Percentiles rank a stretch among this genome's conserved stretches.
Conservation (phyloP, 257 asterid species). For the Dorcoceras hygrometricum region DNA sequence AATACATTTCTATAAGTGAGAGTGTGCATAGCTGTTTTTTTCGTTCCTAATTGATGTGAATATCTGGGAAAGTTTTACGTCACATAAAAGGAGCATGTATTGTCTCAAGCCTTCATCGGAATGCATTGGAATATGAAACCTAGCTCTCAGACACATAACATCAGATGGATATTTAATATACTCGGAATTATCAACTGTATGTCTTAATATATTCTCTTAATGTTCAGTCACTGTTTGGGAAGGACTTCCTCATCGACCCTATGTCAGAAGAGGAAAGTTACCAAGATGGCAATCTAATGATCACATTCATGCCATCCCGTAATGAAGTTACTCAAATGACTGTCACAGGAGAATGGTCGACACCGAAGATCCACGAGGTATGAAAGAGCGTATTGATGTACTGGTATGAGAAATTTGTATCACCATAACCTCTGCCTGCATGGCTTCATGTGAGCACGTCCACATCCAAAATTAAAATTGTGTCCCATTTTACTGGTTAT, state of each 20-base stretch:
- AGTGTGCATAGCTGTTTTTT: not conserved
- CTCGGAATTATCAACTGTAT: not conserved
- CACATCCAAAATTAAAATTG: too few species aligned
- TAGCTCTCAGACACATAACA: not conserved
- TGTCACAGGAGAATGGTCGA: constrained; percentile 90
- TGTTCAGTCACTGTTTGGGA: constrained; percentile 68
- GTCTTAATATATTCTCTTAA: constrained; percentile 7
- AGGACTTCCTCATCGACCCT: constrained; percentile 80
- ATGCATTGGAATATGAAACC: not conserved
- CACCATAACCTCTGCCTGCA: not conserved
- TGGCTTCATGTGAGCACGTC: too few species aligned
- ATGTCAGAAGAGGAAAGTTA: constrained; percentile 76
- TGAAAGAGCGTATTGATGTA: constrained; percentile 10
- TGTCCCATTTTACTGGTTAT: too few species aligned
- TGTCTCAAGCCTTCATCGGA: constrained; percentile 10
- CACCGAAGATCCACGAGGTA: constrained; percentile 82
- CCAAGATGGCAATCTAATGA: constrained; percentile 75
- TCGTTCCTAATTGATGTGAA: not conserved
- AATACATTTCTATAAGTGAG: constrained; percentile 14
- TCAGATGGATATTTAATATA: not conserved
- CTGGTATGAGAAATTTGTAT: not conserved
- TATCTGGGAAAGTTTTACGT: not conserved
- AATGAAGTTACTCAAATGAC: constrained; percentile 86
- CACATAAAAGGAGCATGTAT: not conserved
- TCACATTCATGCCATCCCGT: constrained; percentile 85